Base-by-base conservation (phyloP, 768 basidiomycete species). In the Krasilnikovozyma curviuscula region DNA sequence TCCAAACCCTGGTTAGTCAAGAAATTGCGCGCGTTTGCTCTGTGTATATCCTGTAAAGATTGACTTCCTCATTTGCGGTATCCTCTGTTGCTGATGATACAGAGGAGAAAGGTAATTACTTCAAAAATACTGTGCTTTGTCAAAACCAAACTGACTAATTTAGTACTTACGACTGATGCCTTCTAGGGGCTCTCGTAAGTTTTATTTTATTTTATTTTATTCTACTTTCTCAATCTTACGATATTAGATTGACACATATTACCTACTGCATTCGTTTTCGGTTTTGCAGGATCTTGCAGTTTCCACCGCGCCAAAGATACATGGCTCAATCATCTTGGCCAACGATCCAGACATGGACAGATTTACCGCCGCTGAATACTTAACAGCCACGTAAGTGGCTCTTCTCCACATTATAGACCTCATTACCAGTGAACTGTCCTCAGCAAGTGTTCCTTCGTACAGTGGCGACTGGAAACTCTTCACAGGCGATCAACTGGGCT, bases 1-100 rank as follows among this genome's bases (percentile, higher is more conserved):
- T 61, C 85, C 85, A 2, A 89, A 89, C 58, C 85, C 85, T 2
- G 85, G n/a, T n/a, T n/a, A n/a, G n/a, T n/a, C n/a, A n/a, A n/a
- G n/a, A n/a, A n/a, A n/a, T n/a, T n/a, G n/a, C n/a, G n/a, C n/a
- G n/a, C n/a, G n/a, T n/a, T n/a, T n/a, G n/a, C n/a, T n/a, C n/a
- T n/a, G n/a, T n/a, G n/a, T n/a, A n/a, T n/a, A n/a, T n/a, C n/a
- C n/a, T n/a, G n/a, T n/a, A n/a, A n/a, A n/a, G n/a, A n/a, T n/a
- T n/a, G n/a, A n/a, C n/a, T n/a, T n/a, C n/a, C n/a, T n/a, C n/a
- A n/a, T n/a, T n/a, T n/a, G n/a, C n/a, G n/a, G n/a, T n/a, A n/a
- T n/a, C n/a, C n/a, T n/a, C n/a, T n/a, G n/a, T n/a, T n/a, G n/a
- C n/a, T n/a, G n/a, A n/a, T n/a, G n/a, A n/a, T n/a, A n/a, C n/a